A percentile compares a stretch with the other conserved stretches of the same genome.
Evolutionary conservation across 495 filamentous ascomycete genomes (phyloP).

Genomic region (Penicillium bialowiezense): DNA sequence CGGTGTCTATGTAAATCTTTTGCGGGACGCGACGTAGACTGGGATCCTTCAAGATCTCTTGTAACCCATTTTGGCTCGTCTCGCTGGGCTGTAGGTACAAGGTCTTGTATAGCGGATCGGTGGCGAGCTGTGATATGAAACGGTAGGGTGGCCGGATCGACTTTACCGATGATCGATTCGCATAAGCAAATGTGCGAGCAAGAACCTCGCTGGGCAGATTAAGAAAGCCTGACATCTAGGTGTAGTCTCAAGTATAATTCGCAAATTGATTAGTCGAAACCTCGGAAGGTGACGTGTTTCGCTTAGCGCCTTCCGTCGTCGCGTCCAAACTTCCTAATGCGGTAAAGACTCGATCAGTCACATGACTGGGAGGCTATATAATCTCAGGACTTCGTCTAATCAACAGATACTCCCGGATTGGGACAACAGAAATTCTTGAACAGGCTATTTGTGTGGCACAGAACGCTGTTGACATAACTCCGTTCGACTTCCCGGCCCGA

Average conservation of each 20-base stretch:
- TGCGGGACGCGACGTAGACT: conserved; percentile 6
- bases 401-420: too few species aligned
- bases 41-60: conserved; percentile 9
- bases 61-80: conserved; percentile 7
- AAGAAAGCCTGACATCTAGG: conserved; percentile 6
- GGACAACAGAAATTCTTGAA: too few species aligned
- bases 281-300: conserved; percentile 4
- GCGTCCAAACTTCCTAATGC: conserved; percentile 8
- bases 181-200: conserved; percentile 1
- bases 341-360: conserved; percentile 7
- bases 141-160: conserved; percentile 7
- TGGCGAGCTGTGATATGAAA: conserved; percentile 12
- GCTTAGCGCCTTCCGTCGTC: conserved; percentile 4
- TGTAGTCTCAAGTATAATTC: conserved; percentile 4
- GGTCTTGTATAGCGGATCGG: conserved; percentile 10
- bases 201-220: conserved; percentile 2
- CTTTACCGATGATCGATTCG: not conserved
- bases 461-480: too few species aligned
- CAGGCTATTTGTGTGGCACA: too few species aligned
- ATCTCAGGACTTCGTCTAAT: too few species aligned
- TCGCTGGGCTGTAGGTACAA: conserved; percentile 4
- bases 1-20: conserved; percentile 10
- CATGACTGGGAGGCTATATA: conserved; percentile 7
- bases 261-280: conserved; percentile 6
- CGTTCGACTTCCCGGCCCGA: too few species aligned